Evolutionary conservation across 2,329 filamentous ascomycete genomes (phyloP), one percentile per base, ranked within the genome.

Genomic region (Ophiocordyceps camponoti-saundersi): DNA sequence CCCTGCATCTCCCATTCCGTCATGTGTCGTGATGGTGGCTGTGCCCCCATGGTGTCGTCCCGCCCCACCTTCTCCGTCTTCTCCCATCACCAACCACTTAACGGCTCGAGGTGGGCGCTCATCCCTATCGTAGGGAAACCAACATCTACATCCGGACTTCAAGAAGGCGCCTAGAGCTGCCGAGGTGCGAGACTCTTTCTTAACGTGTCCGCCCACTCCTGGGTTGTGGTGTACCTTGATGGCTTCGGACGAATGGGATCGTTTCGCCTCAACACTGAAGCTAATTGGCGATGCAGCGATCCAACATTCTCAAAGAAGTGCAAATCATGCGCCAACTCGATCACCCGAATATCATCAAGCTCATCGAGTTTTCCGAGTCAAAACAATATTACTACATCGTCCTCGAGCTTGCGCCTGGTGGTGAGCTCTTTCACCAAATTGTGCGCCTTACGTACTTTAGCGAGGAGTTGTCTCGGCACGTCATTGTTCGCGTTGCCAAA

Each of bases 391-490:
- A 96, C 66, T 98, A 93, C 68, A 95, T 98, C 55, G 80, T 98
- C 42, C 78, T 98, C 40, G 92, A 98, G 65, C 75, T 96, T 42
- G 94, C 90, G 48, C 88, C 89, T 0, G 92, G 92, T 49, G 92
- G 92, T 59, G 92, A 98, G 67, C 72, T 98, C 12, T 98, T 98
- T 72, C 92, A 98, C 63, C 90, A 96, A 62, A 96, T 98, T 56
- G 92, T 98, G 46, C 84, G 90, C 54, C 78, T 98, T 61, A 98
- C 92, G 15, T 98, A 96, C 63, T 98, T 98, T 61, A 96, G 90
- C 68, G 92, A 98, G 63, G 82, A 95, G 44, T 72, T 98, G 1
- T 93, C 89, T 46, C 77, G 92, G 53, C 92, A 96, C 62, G 90
- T 96, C 57, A 98, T 98, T 56, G 70, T 80, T 4, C 90, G 96